Base-by-base conservation (phyloP, 768 basidiomycete species). In the Rhodotorula kratochvilovae region DNA sequence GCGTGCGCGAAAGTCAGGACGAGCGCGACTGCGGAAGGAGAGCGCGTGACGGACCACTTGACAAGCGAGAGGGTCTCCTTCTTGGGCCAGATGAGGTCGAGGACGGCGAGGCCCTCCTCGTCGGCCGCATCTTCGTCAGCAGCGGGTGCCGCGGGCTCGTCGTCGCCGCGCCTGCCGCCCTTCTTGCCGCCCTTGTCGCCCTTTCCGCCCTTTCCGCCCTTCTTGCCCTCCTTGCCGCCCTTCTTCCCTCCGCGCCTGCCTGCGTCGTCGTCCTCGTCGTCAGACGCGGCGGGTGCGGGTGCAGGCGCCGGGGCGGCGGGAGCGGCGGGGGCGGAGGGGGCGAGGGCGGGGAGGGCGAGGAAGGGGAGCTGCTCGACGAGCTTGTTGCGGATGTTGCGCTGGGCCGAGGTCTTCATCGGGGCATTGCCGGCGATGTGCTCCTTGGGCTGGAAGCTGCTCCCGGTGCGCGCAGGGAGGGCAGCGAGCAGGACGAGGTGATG, bases 11-110 rank as follows among this genome's bases (percentile, higher is more conserved):
- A 11, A 54, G 33, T 66, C 46, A 63, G 58, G 25, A 23, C 17
- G 27, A 21, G 21, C 16, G 10, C 8, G 54, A 23, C 5, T 36
- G 29, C 27, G 8, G 29, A 59, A 33, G 65, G 56, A 46, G 31
- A 29, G 58, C 15, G 27, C 3, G 15, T 5, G n/a, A 79, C 82
- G 61, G 33, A 93, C 95, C 96, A 98, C 84, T 98, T 98, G 71
- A 93, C 91, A 77, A 90, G 89, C 10, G 90, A 88, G 58, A 97
- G 83, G 5, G 88, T 85, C 83, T 97, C 95, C 84, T 98, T 99
- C 90, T 98, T 99, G 5, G 94, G 92, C 96, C 96, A 99, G 62
- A 99, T 86, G 76, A 86, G 86, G 79, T 99, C 96, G 42, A 98
- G 82, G 5, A 88, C 87, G 73, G 90, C 91, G 53, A 86, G 84